Evolutionary conservation across 2,329 filamentous ascomycete species (phyloP).

Genomic region (Macrophomina tecta): DNA sequence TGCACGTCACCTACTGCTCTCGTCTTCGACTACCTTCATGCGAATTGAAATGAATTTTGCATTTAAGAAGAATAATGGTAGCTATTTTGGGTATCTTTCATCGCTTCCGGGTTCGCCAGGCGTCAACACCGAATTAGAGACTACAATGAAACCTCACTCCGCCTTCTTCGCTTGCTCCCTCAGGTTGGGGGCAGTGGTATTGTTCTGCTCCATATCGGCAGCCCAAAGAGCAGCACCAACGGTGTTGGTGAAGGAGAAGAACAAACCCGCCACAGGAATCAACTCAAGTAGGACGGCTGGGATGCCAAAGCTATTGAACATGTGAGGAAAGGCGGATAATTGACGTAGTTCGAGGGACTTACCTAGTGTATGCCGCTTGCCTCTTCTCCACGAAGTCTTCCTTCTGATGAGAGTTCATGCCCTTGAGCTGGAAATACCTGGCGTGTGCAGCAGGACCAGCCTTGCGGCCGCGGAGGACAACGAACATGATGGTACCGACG

Average conservation of each 20-base stretch:
- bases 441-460: constrained; percentile 61
- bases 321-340: constrained; percentile 2
- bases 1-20: too few relatives aligned
- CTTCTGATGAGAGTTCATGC: constrained; percentile 71
- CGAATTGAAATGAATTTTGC: too few relatives aligned
- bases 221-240: constrained; percentile 96
- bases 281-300: constrained; percentile 83
- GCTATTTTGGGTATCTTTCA: constrained; percentile 1
- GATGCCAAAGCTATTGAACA: constrained; percentile 65
- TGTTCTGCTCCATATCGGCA: constrained; percentile 72
- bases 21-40: too few relatives aligned
- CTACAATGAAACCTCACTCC: background rate
- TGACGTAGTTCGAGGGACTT: constrained; percentile 40
- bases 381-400: constrained; percentile 73
- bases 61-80: background rate
- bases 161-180: constrained; percentile 38
- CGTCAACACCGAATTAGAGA: background rate
- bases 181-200: constrained; percentile 44
- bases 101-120: too few relatives aligned
- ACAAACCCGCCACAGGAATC: constrained; percentile 79
- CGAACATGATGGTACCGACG: constrained; percentile 81
- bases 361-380: constrained; percentile 81
- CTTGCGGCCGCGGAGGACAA: constrained; percentile 69
- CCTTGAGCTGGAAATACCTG: constrained; percentile 91
- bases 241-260: constrained; percentile 90